phyloP scores from a whole-genome alignment of 2,329 filamentous ascomycete species.

The Hypoxylon sp. region DNA sequence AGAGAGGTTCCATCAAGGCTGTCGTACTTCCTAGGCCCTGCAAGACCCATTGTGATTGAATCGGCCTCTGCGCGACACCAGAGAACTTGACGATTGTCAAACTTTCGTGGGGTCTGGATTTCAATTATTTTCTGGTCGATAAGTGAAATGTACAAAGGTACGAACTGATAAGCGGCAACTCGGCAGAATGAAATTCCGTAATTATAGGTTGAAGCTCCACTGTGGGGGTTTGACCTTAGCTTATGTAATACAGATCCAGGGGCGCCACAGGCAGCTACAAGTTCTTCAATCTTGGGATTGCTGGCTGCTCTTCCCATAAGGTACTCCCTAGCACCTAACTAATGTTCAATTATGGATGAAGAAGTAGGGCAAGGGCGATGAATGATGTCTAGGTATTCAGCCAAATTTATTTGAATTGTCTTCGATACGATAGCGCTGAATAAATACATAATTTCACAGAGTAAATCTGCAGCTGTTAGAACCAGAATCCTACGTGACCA shows the following conservation, averaged over 20 bases:
- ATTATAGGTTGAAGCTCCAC: neutral
- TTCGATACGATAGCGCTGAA: neutral
- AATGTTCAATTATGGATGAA: neutral
- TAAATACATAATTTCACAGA: neutral
- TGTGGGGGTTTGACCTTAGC: no score
- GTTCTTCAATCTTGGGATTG: neutral
- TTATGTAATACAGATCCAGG: slow-evolving; percentile 1
- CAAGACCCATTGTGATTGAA: slow-evolving; percentile 49
- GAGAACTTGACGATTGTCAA: slow-evolving; percentile 12
- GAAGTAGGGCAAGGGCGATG: slow-evolving; percentile 21
- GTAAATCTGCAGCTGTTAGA: neutral
- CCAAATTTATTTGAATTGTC: neutral
- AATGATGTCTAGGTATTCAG: no score
- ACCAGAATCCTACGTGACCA: neutral
- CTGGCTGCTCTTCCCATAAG: neutral
- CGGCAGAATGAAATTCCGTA: slow-evolving; percentile 4
- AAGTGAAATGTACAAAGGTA: slow-evolving; percentile 15
- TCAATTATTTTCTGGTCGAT: slow-evolving; percentile 39
- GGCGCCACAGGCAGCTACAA: no score
- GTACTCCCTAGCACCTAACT: neutral
- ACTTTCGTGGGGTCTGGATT: slow-evolving; percentile 28
- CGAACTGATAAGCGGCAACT: slow-evolving; percentile 23
- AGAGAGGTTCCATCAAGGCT: neutral
- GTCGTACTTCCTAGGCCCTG: slow-evolving; percentile 49
- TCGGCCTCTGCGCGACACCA: slow-evolving; percentile 16